Conservation (phyloP, 2,329 filamentous ascomycete genomes). For the Epichloe hybrida region DNA sequence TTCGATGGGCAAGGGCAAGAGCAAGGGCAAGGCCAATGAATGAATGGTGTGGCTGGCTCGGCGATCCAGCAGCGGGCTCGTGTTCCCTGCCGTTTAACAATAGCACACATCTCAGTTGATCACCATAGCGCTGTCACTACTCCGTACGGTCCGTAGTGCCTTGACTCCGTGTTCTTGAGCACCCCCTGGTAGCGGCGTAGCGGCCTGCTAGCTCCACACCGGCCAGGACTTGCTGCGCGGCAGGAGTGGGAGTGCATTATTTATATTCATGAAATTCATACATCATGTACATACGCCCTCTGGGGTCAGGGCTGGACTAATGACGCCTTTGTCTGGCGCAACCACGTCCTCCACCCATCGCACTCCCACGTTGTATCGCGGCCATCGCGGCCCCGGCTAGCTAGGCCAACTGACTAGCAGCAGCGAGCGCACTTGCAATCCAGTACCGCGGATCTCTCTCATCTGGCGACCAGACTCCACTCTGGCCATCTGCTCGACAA, state of each 20-base stretch:
- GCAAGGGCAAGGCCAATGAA: not conserved
- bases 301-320: not conserved
- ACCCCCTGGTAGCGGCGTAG: not conserved
- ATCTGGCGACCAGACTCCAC: slow-evolving; percentile 9
- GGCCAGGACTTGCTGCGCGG: not conserved
- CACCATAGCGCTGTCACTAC: not conserved
- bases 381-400: slow-evolving; percentile 8
- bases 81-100: not conserved
- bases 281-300: not conserved
- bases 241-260: not conserved
- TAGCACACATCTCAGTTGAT: slow-evolving; percentile 1
- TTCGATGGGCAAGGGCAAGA: not conserved
- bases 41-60: not conserved
- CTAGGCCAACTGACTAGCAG: slow-evolving; percentile 11
- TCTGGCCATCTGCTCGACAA: slow-evolving; percentile 8
- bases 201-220: not conserved
- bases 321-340: not conserved
- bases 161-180: not conserved
- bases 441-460: slow-evolving; percentile 20
- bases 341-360: slow-evolving; percentile 1
- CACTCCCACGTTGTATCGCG: slow-evolving; percentile 9
- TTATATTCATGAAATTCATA: too few species aligned
- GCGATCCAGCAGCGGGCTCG: slow-evolving; percentile 2
- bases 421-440: slow-evolving; percentile 14
- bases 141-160: not conserved